A percentile compares a stretch with the other conserved stretches of the same genome.
Conservation (phyloP, 2,329 filamentous ascomycete genomes). For the Ploettnerulaceae sp. region DNA sequence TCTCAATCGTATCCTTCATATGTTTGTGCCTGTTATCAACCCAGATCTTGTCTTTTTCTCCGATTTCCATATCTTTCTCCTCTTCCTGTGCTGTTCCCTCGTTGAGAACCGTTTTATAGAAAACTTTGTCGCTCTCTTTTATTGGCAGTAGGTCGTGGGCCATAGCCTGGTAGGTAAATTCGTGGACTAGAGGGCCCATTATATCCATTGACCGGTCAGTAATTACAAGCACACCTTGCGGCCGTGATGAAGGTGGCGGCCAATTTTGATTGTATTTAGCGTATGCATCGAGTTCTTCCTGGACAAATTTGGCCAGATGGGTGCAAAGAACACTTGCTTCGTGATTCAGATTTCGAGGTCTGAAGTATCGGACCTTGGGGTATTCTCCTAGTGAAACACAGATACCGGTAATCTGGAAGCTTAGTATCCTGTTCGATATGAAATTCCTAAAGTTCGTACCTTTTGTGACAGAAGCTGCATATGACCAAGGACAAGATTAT, state of each 20-base stretch:
- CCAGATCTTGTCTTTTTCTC: conserved; percentile 91
- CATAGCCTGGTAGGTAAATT: conserved; percentile 99
- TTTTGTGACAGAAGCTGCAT: conserved; percentile 84
- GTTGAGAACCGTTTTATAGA: conserved; percentile 76
- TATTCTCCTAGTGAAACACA: conserved; percentile 93
- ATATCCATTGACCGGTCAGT: conserved; percentile 93
- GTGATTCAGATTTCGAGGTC: conserved; percentile 67
- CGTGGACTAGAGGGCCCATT: conserved; percentile 80
- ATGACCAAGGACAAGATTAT: conserved; percentile 74
- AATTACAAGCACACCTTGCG: conserved; percentile 77
- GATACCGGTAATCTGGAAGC: conserved; percentile 68
- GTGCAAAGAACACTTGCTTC: conserved; percentile 84
- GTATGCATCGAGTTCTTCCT: conserved; percentile 86
- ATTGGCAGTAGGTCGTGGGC: conserved; percentile 88
- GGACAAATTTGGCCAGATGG: conserved; percentile 85
- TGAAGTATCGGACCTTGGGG: conserved; percentile 87
- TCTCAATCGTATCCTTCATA: conserved; percentile 97
- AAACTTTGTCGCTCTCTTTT: conserved; percentile 81
- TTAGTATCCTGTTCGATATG: conserved; percentile 18
- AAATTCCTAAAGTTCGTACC: conserved; percentile 43
- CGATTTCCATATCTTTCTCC: conserved; percentile 86
- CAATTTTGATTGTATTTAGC: conserved; percentile 80
- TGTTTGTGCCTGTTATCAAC: conserved; percentile 89
- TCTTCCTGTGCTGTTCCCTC: conserved; percentile 65
- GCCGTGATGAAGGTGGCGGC: conserved; percentile 71